A percentile compares a stretch with the other conserved stretches of the same genome.
Evolutionary conservation across 2,329 filamentous ascomycete genomes (phyloP).

Genomic region (Penicillium sclerotiorum): DNA sequence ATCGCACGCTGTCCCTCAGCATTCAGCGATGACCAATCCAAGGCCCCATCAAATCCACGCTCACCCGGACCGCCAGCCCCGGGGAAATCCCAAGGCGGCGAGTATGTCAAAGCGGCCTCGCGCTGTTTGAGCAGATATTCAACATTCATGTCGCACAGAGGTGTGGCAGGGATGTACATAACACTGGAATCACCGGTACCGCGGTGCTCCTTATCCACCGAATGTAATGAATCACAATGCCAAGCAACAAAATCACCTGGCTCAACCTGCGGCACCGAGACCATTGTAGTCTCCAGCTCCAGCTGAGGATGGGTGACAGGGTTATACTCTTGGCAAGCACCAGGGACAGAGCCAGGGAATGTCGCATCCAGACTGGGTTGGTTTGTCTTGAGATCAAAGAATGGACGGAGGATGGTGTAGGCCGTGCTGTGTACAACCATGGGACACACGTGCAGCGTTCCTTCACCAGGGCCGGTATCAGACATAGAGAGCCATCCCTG

Average conservation of each 20-base stretch:
- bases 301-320: constrained; percentile 69
- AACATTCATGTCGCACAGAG: constrained; percentile 74
- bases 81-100: constrained; percentile 70
- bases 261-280: constrained; percentile 67
- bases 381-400: constrained; percentile 65
- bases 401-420: constrained; percentile 80
- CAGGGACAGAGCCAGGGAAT: constrained; percentile 71
- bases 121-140: constrained; percentile 71
- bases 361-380: constrained; percentile 45
- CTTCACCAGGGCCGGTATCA: constrained; percentile 70
- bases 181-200: constrained; percentile 78
- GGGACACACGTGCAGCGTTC: constrained; percentile 81
- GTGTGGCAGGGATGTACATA: constrained; percentile 85
- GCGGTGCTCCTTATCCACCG: constrained; percentile 76
- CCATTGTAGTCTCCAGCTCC: constrained; percentile 68
- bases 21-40: constrained; percentile 44
- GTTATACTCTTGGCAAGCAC: constrained; percentile 70
- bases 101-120: constrained; percentile 69
- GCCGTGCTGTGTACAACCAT: constrained; percentile 73
- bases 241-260: constrained; percentile 76
- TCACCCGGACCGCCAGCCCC: constrained; percentile 54
- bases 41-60: constrained; percentile 39
- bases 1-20: constrained; percentile 57
- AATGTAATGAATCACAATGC: constrained; percentile 81
- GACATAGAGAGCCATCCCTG: constrained; percentile 87